A percentile compares a stretch with the other conserved stretches of the same genome.
phyloP scores from a whole-genome alignment of 2,329 filamentous ascomycete genomes.

The Fusarium sp. region DNA sequence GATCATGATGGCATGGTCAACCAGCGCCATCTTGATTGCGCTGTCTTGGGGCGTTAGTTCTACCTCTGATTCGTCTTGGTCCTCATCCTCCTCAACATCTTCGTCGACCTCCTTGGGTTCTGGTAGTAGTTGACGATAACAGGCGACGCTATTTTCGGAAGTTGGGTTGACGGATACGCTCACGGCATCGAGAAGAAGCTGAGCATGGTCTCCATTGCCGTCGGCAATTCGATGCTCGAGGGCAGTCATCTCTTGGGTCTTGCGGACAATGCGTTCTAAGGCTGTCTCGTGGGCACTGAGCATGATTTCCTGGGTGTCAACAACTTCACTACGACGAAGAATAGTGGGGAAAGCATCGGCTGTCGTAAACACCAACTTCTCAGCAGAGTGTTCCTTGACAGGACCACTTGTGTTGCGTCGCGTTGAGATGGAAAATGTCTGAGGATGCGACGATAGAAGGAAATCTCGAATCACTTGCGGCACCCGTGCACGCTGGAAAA shows the following conservation, averaged over 20 bases:
- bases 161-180: conserved; percentile 80
- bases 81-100: conserved; percentile 57
- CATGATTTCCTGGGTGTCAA: conserved; percentile 74
- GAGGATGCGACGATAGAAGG: conserved; percentile 81
- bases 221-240: conserved; percentile 81
- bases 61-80: conserved; percentile 60
- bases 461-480: conserved; percentile 88
- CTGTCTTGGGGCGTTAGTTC: conserved; percentile 74
- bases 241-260: conserved; percentile 84
- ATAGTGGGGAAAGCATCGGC: conserved; percentile 93
- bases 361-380: conserved; percentile 88
- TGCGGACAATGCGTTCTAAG: conserved; percentile 88
- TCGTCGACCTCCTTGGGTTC: conserved; percentile 59
- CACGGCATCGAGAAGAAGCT: conserved; percentile 80
- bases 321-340: conserved; percentile 85
- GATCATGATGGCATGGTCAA: conserved; percentile 90
- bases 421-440: conserved; percentile 81
- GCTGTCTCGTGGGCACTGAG: conserved; percentile 87
- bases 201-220: conserved; percentile 77
- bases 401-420: conserved; percentile 77
- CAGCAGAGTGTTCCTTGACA: conserved; percentile 79
- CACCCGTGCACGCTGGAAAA: conserved; percentile 90
- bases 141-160: conserved; percentile 81
- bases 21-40: conserved; percentile 84
- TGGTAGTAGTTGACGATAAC: conserved; percentile 81